phyloP scores from a whole-genome alignment of 2,329 filamentous ascomycete species.

The Byssothecium circinans region DNA sequence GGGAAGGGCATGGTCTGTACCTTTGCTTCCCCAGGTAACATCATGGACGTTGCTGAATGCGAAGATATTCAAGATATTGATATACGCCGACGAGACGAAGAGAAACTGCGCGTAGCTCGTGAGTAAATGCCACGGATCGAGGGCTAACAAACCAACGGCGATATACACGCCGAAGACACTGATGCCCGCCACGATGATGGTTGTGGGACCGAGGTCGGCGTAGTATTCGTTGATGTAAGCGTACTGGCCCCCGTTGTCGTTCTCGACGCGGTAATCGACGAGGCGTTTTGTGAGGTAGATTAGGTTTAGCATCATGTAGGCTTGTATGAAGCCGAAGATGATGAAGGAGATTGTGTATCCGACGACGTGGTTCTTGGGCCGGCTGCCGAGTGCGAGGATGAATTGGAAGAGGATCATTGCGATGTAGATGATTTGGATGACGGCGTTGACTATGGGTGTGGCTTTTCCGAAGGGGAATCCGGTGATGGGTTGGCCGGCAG shows the following conservation, averaged over 20 bases:
- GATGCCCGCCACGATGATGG: conserved; percentile 81
- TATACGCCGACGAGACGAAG: conserved; percentile 82
- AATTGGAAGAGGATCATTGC: conserved; percentile 3
- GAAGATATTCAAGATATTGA: conserved; percentile 94
- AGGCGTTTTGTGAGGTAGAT: conserved; percentile 85
- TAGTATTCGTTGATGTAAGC: conserved; percentile 78
- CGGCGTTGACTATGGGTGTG: conserved; percentile 3
- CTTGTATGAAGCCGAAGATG: conserved; percentile 78
- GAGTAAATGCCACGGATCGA: conserved; percentile 98
- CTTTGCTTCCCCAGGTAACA: conserved; percentile 97
- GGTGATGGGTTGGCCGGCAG: neutral
- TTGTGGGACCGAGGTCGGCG: conserved; percentile 75
- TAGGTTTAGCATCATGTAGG: conserved; percentile 89
- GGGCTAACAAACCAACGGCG: conserved; percentile 87
- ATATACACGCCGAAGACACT: conserved; percentile 91
- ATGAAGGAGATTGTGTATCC: conserved; percentile 69
- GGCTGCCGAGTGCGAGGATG: neutral
- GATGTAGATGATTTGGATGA: conserved; percentile 4
- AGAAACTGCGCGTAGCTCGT: conserved; percentile 90
- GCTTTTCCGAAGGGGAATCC: conserved; percentile 6
- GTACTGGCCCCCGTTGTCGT: conserved; percentile 50
- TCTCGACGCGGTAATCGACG: conserved; percentile 71
- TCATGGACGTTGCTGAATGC: conserved; percentile 98
- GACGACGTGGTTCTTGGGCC: neutral
- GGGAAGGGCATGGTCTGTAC: conserved; percentile 37